Percentiles rank a stretch among this genome's conserved stretches.
phyloP scores from a whole-genome alignment of 31 red algal genomes.

The Asparagopsis taxiformis region DNA sequence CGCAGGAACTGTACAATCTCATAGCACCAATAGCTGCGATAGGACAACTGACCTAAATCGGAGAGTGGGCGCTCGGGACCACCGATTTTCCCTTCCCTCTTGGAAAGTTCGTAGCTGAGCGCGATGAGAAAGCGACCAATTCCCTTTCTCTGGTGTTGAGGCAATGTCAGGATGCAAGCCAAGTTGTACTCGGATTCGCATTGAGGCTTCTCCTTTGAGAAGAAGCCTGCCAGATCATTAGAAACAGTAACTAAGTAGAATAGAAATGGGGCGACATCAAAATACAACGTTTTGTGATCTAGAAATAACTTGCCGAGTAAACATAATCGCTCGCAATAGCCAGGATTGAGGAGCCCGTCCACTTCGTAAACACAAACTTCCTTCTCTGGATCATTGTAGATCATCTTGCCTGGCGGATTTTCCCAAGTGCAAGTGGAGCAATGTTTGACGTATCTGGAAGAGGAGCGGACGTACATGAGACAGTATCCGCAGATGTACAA shows the following conservation, averaged over 20 bases:
- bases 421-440: slow-evolving; percentile 37
- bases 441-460: slow-evolving; percentile 24
- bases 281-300: slow-evolving; percentile 83
- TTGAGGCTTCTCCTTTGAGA: slow-evolving; percentile 74
- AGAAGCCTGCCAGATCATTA: slow-evolving; percentile 68
- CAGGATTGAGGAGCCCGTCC: slow-evolving; percentile 29
- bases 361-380: slow-evolving; percentile 63
- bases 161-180: slow-evolving; percentile 84
- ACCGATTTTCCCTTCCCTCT: slow-evolving; percentile 63
- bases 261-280: slow-evolving; percentile 78
- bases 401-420: slow-evolving; percentile 43
- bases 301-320: slow-evolving; percentile 81
- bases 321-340: slow-evolving; percentile 68
- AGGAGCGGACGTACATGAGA: slow-evolving; percentile 47
- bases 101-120: slow-evolving; percentile 79
- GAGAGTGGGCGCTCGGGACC: slow-evolving; percentile 74
- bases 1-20: slow-evolving; percentile 33
- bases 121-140: slow-evolving; percentile 74
- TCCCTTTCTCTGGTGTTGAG: slow-evolving; percentile 83
- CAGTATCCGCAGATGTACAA: slow-evolving; percentile 65
- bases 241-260: slow-evolving; percentile 75
- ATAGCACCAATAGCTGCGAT: slow-evolving; percentile 61
- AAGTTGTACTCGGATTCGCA: slow-evolving; percentile 60
- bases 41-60: slow-evolving; percentile 77
- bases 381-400: slow-evolving; percentile 41